phyloP scores from a whole-genome alignment of 371 early-diverging fungal species.

The Saksenaea oblongispora region DNA sequence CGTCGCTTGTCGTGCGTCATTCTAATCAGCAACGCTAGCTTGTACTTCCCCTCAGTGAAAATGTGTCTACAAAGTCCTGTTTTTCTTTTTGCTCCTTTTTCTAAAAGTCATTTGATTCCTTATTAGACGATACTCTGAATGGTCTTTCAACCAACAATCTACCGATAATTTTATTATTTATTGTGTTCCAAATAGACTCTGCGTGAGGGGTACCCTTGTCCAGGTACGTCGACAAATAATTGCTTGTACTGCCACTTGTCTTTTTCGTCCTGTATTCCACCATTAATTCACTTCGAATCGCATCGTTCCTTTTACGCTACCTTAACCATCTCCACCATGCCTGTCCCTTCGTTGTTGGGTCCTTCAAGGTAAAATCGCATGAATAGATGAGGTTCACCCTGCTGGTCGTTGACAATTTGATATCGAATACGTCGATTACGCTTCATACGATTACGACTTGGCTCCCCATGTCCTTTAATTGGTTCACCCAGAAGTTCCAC shows the following conservation, averaged over 20 bases:
- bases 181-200: slow-evolving; percentile 13
- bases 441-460: slow-evolving; percentile 40
- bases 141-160: background rate
- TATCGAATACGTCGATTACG: slow-evolving; percentile 43
- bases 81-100: no score
- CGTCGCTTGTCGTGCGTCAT: no score
- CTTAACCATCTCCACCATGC: slow-evolving; percentile 54
- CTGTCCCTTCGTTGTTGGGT: slow-evolving; percentile 43
- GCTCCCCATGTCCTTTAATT: slow-evolving; percentile 50
- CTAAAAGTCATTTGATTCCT: background rate
- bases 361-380: slow-evolving; percentile 57
- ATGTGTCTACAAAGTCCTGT: no score
- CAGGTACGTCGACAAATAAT: slow-evolving; percentile 54
- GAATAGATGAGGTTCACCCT: slow-evolving; percentile 45
- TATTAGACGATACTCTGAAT: background rate
- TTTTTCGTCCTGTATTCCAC: slow-evolving; percentile 22
- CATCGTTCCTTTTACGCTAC: background rate
- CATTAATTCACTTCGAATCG: background rate
- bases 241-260: slow-evolving; percentile 53
- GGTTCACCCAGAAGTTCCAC: slow-evolving; percentile 28
- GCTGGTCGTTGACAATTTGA: slow-evolving; percentile 43
- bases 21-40: no score
- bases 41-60: no score
- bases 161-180: background rate
- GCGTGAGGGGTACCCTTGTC: slow-evolving; percentile 24